Evolutionary conservation across 148 eudicot species (phyloP).

Genomic region (Diospyros kaki): DNA sequence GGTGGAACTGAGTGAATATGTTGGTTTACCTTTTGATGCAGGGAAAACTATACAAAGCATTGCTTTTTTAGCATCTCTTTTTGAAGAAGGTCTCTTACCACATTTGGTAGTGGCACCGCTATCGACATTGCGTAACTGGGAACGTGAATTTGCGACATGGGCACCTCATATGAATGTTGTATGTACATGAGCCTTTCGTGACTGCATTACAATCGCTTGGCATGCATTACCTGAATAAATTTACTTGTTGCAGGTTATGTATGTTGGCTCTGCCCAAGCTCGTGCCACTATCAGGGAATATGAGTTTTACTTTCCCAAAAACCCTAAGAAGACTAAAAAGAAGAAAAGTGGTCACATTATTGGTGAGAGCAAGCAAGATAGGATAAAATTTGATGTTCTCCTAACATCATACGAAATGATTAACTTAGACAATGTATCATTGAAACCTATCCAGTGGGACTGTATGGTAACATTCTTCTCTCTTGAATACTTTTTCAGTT

Average conservation of each 20-base stretch:
- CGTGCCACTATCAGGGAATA: constrained; percentile 70
- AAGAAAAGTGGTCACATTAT: constrained; percentile 65
- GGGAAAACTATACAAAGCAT: constrained; percentile 99
- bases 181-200: constrained; percentile 31
- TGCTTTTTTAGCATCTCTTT: constrained; percentile 87
- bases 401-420: constrained; percentile 96
- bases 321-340: constrained; percentile 62
- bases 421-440: constrained; percentile 63
- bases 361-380: constrained; percentile 76
- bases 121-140: constrained; percentile 97
- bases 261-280: constrained; percentile 88
- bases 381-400: constrained; percentile 93
- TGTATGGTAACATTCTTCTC: constrained; percentile 65
- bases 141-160: constrained; percentile 96
- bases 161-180: constrained; percentile 99
- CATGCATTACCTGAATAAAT: constrained; percentile 13
- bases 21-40: constrained; percentile 32
- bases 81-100: constrained; percentile 60
- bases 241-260: constrained; percentile 70
- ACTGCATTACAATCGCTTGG: constrained; percentile 1
- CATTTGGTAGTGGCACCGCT: constrained; percentile 96
- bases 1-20: not conserved
- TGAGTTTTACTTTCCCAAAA: constrained; percentile 87
- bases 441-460: constrained; percentile 95
- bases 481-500: constrained; percentile 3